Base-by-base conservation (phyloP, 805 yeast species). In the Yarrowia phangngaensis region DNA sequence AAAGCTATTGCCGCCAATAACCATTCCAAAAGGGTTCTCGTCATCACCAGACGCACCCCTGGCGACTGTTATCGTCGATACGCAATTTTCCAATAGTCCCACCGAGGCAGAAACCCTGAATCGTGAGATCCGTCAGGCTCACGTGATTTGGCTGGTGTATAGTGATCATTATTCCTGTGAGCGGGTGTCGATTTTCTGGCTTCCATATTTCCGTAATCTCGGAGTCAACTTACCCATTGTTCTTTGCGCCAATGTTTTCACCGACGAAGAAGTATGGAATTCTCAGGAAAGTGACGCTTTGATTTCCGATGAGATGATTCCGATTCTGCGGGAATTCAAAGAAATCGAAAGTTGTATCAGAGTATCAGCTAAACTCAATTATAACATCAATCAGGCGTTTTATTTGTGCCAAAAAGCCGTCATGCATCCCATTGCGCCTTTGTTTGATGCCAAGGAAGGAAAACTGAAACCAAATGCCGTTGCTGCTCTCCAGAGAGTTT, bases 191-290 rank as follows among this genome's bases (percentile, higher is more conserved):
- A 69, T 90, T 17, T 88, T 88, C 63, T 92, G 99, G 99, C 81
- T 92, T 75, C 92, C 94, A 45, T 76, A 82, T 71, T 82, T 92
- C 58, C 72, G 99, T 53, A 85, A 95, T 0, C 72, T 87, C 74
- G 99, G 98, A 3, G 87, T 90, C 51, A 92, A 92, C 60, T 54
- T 90, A 11, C 98, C 99, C 0, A 81, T 92, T n/a, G 86, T 92
- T 1, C 68, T 92, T 2, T 83, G 95, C 64, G 88, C 89, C 49
- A 92, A 88, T 64, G 88, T 86, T 58, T 72, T 80, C 14, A 94
- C 84, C 51, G 59, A 60, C 51, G 52, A 60, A 1, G 56, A 52
- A 9, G 64, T 70, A 0, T 58, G 67, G 12, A 77, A 75, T 35
- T 67, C 75, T 0, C 76, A 74, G 26, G 65, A 49, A 16, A 51